Evolutionary conservation across 805 yeast genomes (phyloP).

Genomic region (Pichia membranifaciens): DNA sequence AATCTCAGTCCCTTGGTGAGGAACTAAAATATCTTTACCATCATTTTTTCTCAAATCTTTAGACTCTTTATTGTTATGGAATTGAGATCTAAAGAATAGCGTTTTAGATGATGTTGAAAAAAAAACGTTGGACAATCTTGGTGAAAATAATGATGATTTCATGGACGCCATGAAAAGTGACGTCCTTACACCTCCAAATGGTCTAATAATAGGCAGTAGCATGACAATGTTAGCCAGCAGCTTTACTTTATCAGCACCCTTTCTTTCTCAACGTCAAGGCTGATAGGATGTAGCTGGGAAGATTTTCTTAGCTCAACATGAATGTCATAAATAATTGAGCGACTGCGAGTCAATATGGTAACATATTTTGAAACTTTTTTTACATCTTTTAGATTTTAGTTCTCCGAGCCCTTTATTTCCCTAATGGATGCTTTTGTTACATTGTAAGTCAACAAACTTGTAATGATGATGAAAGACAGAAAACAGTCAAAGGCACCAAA

Average conservation of each 20-base stretch:
- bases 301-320: too few species aligned
- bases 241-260: too few species aligned
- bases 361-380: constrained; percentile 1
- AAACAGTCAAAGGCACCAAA: constrained; percentile 3
- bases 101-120: neutral
- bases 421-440: too few species aligned
- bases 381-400: too few species aligned
- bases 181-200: neutral
- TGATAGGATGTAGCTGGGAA: too few species aligned
- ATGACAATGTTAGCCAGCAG: too few species aligned
- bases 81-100: neutral
- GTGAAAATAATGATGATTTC: neutral
- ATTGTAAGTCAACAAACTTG: too few species aligned
- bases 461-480: constrained; percentile 2
- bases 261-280: too few species aligned
- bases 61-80: neutral
- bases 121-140: neutral
- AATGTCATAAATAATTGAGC: too few species aligned
- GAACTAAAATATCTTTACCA: constrained; percentile 4
- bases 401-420: too few species aligned
- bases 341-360: neutral
- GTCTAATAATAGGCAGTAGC: neutral
- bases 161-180: neutral
- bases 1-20: constrained; percentile 7
- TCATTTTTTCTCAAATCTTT: neutral